Percentiles rank a stretch among this genome's conserved stretches.
Evolutionary conservation across 805 yeast species (phyloP).

Genomic region (Yueomyces sp.): DNA sequence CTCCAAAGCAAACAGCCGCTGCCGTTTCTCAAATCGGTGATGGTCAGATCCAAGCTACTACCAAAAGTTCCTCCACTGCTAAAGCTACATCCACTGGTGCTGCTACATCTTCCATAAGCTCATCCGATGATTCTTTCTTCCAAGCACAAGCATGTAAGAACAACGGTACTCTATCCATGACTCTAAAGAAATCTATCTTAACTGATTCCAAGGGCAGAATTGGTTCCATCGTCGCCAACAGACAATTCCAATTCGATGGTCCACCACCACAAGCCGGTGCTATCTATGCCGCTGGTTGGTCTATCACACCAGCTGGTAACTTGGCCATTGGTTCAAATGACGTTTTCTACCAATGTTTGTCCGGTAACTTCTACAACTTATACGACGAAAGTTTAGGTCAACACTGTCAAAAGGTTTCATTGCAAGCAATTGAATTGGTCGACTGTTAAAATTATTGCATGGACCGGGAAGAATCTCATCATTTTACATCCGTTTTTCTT

Average conservation of each 20-base stretch:
- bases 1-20: not conserved
- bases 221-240: conserved; percentile 70
- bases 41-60: not conserved
- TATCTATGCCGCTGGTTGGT: conserved; percentile 59
- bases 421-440: conserved; percentile 45
- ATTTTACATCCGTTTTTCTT: too few relatives aligned
- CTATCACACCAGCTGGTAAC: conserved; percentile 37
- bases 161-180: conserved; percentile 39
- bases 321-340: conserved; percentile 51
- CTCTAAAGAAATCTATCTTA: conserved; percentile 37
- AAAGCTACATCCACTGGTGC: conserved; percentile 7
- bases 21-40: not conserved
- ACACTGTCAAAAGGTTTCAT: conserved; percentile 52
- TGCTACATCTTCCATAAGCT: not conserved
- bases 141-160: conserved; percentile 31
- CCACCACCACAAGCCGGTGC: conserved; percentile 78
- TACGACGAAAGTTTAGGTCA: conserved; percentile 50
- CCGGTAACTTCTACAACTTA: conserved; percentile 69
- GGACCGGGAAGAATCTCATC: too few relatives aligned
- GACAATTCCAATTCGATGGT: conserved; percentile 80
- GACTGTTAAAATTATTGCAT: conserved; percentile 30
- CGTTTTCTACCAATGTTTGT: conserved; percentile 59
- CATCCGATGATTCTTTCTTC: conserved; percentile 2
- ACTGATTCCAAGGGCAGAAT: conserved; percentile 52
- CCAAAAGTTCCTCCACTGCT: not conserved